These are phyloP conservation scores for Rhizopogon rudus DNA, from an alignment of 768 basidiomycete species.

Conservation along the genomic window DNA sequence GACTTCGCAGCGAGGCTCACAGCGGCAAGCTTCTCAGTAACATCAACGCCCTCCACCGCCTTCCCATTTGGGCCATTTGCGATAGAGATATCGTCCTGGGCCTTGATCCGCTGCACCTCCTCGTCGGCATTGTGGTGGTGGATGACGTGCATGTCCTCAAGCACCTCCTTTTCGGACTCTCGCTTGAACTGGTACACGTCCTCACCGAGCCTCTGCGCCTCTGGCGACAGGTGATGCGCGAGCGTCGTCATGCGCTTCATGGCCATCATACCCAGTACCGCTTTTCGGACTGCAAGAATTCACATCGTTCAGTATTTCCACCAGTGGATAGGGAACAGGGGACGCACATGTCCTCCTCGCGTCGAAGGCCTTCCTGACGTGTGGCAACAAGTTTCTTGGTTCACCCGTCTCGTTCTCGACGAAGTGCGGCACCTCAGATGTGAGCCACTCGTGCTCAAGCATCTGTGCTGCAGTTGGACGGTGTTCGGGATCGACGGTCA, in stretches of 20 bases:
- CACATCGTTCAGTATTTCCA: not conserved
- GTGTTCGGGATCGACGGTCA: conserved; percentile 75
- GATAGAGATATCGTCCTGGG: not conserved
- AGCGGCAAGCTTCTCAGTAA: conserved; percentile 20
- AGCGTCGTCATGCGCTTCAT: conserved; percentile 73
- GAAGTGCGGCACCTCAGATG: conserved; percentile 62
- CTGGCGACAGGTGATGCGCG: conserved; percentile 31
- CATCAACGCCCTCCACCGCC: conserved; percentile 15
- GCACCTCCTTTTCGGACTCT: conserved; percentile 60
- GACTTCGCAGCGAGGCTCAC: conserved; percentile 28
- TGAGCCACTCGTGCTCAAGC: conserved; percentile 67
- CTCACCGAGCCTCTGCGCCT: conserved; percentile 47
- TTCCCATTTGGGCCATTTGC: conserved; percentile 4
- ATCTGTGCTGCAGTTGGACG: conserved; percentile 79
- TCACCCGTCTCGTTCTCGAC: conserved; percentile 52
- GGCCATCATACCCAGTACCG: conserved; percentile 82
- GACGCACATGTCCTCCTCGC: conserved; percentile 79
- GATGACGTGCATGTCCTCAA: conserved; percentile 39
- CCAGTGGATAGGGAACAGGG: not conserved
- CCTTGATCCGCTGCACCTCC: conserved; percentile 1
- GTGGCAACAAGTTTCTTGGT: conserved; percentile 77
- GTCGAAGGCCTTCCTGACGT: conserved; percentile 86
- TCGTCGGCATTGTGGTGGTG: conserved; percentile 40
- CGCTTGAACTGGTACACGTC: conserved; percentile 69
- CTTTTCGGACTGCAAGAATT: conserved; percentile 68